phyloP scores from a whole-genome alignment of 331 rosid species.

The Phaseolus coccineus region DNA sequence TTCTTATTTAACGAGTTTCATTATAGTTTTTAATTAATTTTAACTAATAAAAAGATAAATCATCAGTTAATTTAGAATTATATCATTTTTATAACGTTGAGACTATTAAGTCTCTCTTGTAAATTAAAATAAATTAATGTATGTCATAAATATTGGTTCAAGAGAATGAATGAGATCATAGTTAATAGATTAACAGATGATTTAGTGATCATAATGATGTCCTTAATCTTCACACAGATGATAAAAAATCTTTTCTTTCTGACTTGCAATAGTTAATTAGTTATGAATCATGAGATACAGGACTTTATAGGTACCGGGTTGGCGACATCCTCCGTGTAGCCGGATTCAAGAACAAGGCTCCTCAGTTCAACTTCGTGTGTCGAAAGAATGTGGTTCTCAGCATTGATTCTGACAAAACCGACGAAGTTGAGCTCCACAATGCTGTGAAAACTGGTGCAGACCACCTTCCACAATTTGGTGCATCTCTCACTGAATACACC shows the following conservation, averaged over 20 bases:
- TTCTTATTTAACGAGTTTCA: neutral
- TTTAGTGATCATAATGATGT: too few relatives aligned
- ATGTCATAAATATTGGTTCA: too few relatives aligned
- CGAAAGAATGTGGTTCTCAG: constrained; percentile 59
- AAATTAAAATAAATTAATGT: too few relatives aligned
- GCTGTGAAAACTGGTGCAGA: constrained; percentile 52
- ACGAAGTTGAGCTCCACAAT: constrained; percentile 64
- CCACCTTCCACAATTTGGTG: constrained; percentile 44
- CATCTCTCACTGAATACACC: constrained; percentile 29
- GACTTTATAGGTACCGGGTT: constrained; percentile 62
- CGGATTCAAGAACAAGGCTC: constrained; percentile 67
- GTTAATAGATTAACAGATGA: too few relatives aligned
- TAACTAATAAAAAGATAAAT: too few relatives aligned
- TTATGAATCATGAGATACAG: constrained; percentile 31
- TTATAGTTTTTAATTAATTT: neutral
- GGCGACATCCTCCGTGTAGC: constrained; percentile 66
- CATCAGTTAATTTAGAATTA: too few relatives aligned
- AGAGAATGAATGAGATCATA: too few relatives aligned
- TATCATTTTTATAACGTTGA: too few relatives aligned
- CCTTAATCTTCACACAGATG: too few relatives aligned
- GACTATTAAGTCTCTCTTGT: too few relatives aligned
- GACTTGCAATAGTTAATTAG: neutral
- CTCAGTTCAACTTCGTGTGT: constrained; percentile 41
- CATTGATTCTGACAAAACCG: constrained; percentile 62
- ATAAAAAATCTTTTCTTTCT: too few relatives aligned